Percentiles rank a stretch among this genome's conserved stretches.
These are phyloP conservation scores for Vickermania ingenoplastis DNA, from an alignment of 208 protist species.

Conservation along the genomic window DNA sequence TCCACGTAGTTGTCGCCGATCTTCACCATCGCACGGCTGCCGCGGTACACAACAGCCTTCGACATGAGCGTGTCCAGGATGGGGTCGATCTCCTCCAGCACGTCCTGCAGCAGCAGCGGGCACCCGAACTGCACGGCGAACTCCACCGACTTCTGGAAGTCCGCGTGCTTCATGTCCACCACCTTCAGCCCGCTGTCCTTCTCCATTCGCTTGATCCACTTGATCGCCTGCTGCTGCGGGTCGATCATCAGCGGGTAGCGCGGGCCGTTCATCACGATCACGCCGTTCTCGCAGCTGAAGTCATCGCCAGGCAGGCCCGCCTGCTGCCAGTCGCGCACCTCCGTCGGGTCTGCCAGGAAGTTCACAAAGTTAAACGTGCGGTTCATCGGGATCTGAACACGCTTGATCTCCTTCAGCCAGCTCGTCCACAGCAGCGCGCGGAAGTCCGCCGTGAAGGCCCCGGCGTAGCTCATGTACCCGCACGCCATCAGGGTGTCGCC, in stretches of 20 bases:
- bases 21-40: slow-evolving; percentile 87
- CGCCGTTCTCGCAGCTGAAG: slow-evolving; percentile 96
- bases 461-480: slow-evolving; percentile 96
- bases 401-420: slow-evolving; percentile 88
- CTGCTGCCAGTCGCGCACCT: slow-evolving; percentile 96
- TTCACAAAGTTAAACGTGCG: slow-evolving; percentile 87
- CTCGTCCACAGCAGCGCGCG: slow-evolving; percentile 83
- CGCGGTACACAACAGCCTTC: slow-evolving; percentile 91
- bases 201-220: slow-evolving; percentile 97
- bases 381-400: slow-evolving; percentile 76
- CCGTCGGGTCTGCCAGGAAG: slow-evolving; percentile 93
- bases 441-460: slow-evolving; percentile 95
- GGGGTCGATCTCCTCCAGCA: slow-evolving; percentile 97
- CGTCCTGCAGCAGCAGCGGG: slow-evolving; percentile 95
- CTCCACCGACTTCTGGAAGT: slow-evolving; percentile 95
- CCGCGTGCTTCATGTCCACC: slow-evolving; percentile 90
- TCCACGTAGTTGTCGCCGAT: slow-evolving; percentile 97
- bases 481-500: slow-evolving; percentile 95
- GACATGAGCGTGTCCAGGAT: slow-evolving; percentile 94
- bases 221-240: slow-evolving; percentile 98
- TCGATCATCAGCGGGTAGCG: slow-evolving; percentile 99
- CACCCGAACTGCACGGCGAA: slow-evolving; percentile 95
- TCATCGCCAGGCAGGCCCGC: slow-evolving; percentile 93
- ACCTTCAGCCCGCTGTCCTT: slow-evolving; percentile 90
- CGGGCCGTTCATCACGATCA: slow-evolving; percentile 91